A percentile compares a stretch with the other conserved stretches of the same genome.
These are phyloP conservation scores for Cutaneotrichosporon cutaneum DNA, from an alignment of 1,284 basidiomycete genomes.

Conservation along the genomic window DNA sequence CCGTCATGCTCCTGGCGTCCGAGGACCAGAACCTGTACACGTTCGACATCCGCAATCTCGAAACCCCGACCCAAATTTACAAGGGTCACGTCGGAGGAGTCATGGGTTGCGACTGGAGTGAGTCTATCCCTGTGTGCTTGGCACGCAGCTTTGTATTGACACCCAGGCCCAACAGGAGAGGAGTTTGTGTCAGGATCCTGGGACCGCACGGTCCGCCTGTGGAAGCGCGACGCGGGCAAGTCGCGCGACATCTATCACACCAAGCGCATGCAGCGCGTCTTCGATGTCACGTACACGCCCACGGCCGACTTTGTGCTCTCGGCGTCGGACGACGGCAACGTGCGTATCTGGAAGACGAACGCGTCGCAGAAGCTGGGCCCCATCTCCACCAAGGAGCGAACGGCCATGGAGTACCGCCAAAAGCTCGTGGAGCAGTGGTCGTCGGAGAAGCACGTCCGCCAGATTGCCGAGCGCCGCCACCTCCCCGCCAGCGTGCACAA, in stretches of 20 bases:
- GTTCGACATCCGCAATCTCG: conserved; percentile 88
- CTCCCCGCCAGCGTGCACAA: conserved; percentile 88
- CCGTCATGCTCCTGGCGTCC: conserved; percentile 83
- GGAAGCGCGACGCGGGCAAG: conserved; percentile 82
- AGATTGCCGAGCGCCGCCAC: conserved; percentile 79
- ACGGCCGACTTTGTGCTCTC: conserved; percentile 91
- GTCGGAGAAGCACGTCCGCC: conserved; percentile 74
- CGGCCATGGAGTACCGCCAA: conserved; percentile 88
- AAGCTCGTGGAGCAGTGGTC: conserved; percentile 87
- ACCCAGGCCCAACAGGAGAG: conserved; percentile 74
- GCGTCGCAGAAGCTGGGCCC: conserved; percentile 91
- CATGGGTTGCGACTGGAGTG: conserved; percentile 85
- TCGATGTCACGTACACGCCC: conserved; percentile 69
- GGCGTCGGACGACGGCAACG: conserved; percentile 95
- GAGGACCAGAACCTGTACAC: conserved; percentile 99
- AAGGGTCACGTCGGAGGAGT: conserved; percentile 97
- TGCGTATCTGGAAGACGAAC: conserved; percentile 93
- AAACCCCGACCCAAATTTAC: conserved; percentile 86
- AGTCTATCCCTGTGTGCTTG: conserved; percentile 23
- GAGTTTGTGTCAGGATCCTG: conserved; percentile 95
- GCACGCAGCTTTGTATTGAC: background rate
- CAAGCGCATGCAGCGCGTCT: conserved; percentile 90
- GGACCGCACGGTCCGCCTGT: conserved; percentile 91
- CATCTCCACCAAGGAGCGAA: conserved; percentile 85
- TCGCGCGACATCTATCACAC: conserved; percentile 93